Base-by-base conservation (phyloP, 2,329 filamentous ascomycete species). In the Cladosporium sp. region DNA sequence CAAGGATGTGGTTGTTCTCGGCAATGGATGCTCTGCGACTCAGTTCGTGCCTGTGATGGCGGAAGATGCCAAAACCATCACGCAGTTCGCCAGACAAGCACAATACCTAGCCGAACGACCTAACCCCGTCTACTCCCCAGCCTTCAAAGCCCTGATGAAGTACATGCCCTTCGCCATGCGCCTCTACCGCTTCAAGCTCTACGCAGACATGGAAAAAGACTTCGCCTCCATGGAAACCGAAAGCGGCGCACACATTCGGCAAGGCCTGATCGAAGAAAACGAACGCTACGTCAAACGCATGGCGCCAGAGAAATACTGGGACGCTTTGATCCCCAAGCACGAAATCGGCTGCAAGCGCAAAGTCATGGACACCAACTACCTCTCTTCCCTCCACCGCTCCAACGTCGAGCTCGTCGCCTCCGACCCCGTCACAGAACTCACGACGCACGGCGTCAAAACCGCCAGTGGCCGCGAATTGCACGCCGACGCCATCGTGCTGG, bases 301-400 rank as follows among this genome's bases (percentile, higher is more conserved):
- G 39, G 80, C 81, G 1, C 81, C 81, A 2, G 71, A 72, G 26
- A 76, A 77, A 65, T 83, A 83, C 67, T 79, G 78, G 74, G 77
- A 81, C 62, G 74, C 76, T 23, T 79, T 90, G 3, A 79, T 88
- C 5, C 89, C 89, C 0, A 84, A 89, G 67, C 90, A 88, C 70
- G 85, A 87, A 0, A 86, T 88, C 1, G 85, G 87, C 68, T 91
- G 89, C 68, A 83, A 88, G 14, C 83, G 89, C 2, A 77, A 89
- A 0, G 91, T 89, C 0, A 78, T 79, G 6, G 79, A 77, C 13
- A 75, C 74, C 6, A 76, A 78, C 5, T 82, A 79, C 63, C 71
- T 82, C 13, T 76, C 80, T 65, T 73, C 75, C 6, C 73, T 80
- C 21, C 67, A 66, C 21, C 67, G 67, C 14, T 25, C 66, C 11